phyloP scores from a whole-genome alignment of 2,329 filamentous ascomycete genomes.

The Furcasterigmium furcatum region DNA sequence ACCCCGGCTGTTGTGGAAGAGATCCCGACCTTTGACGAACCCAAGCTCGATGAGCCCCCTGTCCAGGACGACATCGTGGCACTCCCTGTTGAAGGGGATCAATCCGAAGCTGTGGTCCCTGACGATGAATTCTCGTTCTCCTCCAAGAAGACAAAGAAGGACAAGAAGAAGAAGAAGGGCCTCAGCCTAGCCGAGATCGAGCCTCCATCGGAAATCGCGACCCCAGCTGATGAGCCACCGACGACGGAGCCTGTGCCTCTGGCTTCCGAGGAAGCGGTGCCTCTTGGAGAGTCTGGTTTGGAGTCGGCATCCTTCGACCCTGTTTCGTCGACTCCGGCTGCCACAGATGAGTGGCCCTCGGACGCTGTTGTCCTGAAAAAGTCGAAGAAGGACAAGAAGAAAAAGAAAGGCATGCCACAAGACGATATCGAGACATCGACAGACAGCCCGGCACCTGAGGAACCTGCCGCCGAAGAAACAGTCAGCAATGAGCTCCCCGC shows the following conservation, averaged over 20 bases:
- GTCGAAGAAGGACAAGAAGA: constrained; percentile 15
- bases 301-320: constrained; percentile 2
- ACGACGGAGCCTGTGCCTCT: no score
- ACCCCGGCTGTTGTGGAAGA: constrained; percentile 3
- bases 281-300: no score
- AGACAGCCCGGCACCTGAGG: constrained; percentile 2
- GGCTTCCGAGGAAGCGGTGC: no score
- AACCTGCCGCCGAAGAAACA: constrained; percentile 4
- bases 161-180: constrained; percentile 25
- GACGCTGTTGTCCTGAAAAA: constrained; percentile 2
- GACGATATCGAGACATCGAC: constrained; percentile 1
- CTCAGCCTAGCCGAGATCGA: constrained; percentile 10
- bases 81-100: no score
- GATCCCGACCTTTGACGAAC: constrained; percentile 2
- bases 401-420: constrained; percentile 21
- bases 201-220: background rate
- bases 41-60: constrained; percentile 5
- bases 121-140: constrained; percentile 7
- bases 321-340: background rate
- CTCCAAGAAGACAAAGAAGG: constrained; percentile 33
- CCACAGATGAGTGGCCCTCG: constrained; percentile 2
- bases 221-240: constrained; percentile 4
- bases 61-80: constrained; percentile 3
- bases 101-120: no score
- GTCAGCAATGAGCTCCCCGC: no score